Evolutionary conservation across 352 stramenopile genomes (phyloP).

Genomic region (Pseudoperonospora humuli): DNA sequence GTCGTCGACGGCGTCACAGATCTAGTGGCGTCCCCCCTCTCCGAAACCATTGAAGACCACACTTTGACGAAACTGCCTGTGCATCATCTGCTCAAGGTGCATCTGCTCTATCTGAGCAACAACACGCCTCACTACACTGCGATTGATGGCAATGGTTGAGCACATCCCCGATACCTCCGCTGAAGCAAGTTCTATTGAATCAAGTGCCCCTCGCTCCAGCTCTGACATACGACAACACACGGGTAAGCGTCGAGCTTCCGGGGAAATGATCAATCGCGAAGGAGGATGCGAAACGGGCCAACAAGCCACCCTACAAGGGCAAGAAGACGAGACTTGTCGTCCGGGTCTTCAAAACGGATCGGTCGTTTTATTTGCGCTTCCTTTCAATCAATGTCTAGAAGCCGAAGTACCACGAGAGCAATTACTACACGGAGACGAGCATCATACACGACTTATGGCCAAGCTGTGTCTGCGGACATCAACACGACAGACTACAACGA

Average conservation of each 20-base stretch:
- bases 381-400: neutral
- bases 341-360: constrained; percentile 12
- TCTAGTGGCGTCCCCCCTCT: constrained; percentile 1
- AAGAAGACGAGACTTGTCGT: constrained; percentile 10
- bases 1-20: constrained; percentile 10
- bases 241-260: constrained; percentile 16
- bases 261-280: constrained; percentile 15
- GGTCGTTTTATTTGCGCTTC: constrained; percentile 8
- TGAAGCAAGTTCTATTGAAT: neutral
- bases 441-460: neutral
- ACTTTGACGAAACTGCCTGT: constrained; percentile 3
- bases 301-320: neutral
- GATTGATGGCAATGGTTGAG: neutral
- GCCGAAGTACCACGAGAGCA: neutral
- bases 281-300: constrained; percentile 8
- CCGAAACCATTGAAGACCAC: constrained; percentile 3
- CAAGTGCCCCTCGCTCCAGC: constrained; percentile 1
- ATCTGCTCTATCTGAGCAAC: constrained; percentile 10
- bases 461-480: constrained; percentile 6
- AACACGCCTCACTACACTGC: neutral
- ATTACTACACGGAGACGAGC: neutral
- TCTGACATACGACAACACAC: constrained; percentile 6
- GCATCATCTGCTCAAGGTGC: constrained; percentile 16
- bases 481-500: constrained; percentile 23
- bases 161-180: neutral